These are phyloP conservation scores for Coniochaeta sp. DNA, from an alignment of 2,329 filamentous ascomycete genomes.

Conservation along the genomic window DNA sequence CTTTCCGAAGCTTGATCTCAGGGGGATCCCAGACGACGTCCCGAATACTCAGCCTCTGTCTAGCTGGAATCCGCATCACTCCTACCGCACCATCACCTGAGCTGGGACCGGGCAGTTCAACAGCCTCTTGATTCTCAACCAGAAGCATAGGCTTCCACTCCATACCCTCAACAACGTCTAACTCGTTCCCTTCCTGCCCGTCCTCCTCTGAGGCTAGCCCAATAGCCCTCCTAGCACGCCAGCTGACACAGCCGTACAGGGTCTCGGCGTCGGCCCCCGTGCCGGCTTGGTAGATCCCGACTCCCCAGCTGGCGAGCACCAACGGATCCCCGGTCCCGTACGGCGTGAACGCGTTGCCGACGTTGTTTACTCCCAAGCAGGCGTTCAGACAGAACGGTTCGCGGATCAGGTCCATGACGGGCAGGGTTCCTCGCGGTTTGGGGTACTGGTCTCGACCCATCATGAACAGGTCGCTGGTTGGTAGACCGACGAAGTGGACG, in stretches of 20 bases:
- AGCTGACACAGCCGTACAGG: constrained; percentile 34
- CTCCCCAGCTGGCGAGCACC: constrained; percentile 55
- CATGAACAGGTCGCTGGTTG: constrained; percentile 67
- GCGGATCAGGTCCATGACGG: neutral
- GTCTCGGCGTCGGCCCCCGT: constrained; percentile 49
- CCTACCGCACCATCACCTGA: constrained; percentile 1
- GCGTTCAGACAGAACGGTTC: constrained; percentile 40
- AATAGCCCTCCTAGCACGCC: neutral
- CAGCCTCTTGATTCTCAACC: constrained; percentile 15
- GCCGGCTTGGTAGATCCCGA: constrained; percentile 61
- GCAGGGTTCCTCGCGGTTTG: neutral
- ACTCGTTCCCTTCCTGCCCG: constrained; percentile 22
- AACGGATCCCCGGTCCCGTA: constrained; percentile 52
- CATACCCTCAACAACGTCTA: neutral
- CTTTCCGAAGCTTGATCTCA: constrained; percentile 10
- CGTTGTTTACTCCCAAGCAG: constrained; percentile 36
- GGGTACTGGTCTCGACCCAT: constrained; percentile 36
- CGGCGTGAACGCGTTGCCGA: constrained; percentile 69
- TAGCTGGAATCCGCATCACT: constrained; percentile 14
- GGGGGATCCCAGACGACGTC: constrained; percentile 32
- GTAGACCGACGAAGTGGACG: constrained; percentile 60
- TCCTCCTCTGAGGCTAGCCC: constrained; percentile 22
- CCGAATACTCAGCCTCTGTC: constrained; percentile 20
- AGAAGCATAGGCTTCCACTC: constrained; percentile 16
- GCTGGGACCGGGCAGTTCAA: constrained; percentile 12